phyloP scores from a whole-genome alignment of 78 protist species.

The Dictyostelium purpureum region DNA sequence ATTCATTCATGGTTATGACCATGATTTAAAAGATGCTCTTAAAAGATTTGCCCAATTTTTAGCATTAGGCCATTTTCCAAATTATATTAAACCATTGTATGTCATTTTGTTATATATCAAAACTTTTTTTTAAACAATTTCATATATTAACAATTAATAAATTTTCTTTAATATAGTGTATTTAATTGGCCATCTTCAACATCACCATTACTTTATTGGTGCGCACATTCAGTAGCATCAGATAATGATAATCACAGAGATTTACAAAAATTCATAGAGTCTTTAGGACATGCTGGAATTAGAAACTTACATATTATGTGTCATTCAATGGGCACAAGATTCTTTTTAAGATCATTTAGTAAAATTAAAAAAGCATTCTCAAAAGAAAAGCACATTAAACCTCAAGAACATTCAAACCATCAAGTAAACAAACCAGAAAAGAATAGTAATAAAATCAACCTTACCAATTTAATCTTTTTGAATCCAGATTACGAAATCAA shows the following conservation, averaged over 20 bases:
- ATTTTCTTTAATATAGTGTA: not conserved
- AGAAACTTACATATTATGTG: constrained; percentile 69
- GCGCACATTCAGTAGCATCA: constrained; percentile 72
- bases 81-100: constrained; percentile 63
- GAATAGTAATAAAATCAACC: constrained; percentile 17
- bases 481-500: constrained; percentile 78
- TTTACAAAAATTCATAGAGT: constrained; percentile 42
- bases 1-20: constrained; percentile 85
- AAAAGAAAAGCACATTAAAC: constrained; percentile 10
- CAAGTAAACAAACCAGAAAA: not conserved
- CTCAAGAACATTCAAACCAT: not conserved
- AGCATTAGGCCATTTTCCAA: constrained; percentile 83
- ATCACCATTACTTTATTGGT: constrained; percentile 45
- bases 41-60: constrained; percentile 80
- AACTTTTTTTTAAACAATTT: not conserved
- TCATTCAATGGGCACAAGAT: constrained; percentile 77
- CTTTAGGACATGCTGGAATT: constrained; percentile 64
- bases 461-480: constrained; percentile 64
- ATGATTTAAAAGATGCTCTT: constrained; percentile 55
- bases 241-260: constrained; percentile 56
- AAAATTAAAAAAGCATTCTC: constrained; percentile 41
- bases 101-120: not conserved
- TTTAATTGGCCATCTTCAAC: constrained; percentile 84
- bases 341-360: constrained; percentile 49
- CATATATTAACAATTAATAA: not conserved